Evolutionary conservation across 805 yeast genomes (phyloP).

Genomic region (Starmerella tilneyi): DNA sequence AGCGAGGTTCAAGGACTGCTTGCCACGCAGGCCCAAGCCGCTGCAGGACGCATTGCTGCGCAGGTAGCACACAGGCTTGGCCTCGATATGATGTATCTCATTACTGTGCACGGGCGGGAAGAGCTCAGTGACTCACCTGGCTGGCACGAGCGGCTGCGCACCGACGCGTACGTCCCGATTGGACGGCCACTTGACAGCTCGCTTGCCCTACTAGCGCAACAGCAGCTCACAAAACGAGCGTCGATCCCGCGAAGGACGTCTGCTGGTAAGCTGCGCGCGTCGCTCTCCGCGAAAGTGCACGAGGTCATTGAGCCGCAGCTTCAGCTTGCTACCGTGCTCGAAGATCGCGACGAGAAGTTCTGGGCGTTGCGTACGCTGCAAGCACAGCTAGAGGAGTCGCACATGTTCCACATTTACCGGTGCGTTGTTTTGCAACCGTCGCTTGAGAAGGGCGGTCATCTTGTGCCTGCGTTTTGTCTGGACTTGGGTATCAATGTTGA

Average conservation of each 20-base stretch:
- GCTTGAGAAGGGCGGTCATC: slow-evolving; percentile 12
- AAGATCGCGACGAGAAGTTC: slow-evolving; percentile 9
- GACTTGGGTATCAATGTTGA: slow-evolving; percentile 42
- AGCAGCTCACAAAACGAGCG: slow-evolving; percentile 6
- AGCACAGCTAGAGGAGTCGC: slow-evolving; percentile 11
- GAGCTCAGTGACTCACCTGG: slow-evolving; percentile 11
- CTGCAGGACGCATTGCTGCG: slow-evolving; percentile 19
- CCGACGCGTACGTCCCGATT: slow-evolving; percentile 21
- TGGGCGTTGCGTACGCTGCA: slow-evolving; percentile 10
- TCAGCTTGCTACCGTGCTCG: slow-evolving; percentile 7
- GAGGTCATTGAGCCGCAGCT: slow-evolving; percentile 15
- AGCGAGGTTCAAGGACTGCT: background rate
- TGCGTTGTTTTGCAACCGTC: slow-evolving; percentile 38
- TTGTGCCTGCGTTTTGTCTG: slow-evolving; percentile 40
- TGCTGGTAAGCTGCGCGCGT: slow-evolving; percentile 10
- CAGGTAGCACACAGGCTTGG: background rate
- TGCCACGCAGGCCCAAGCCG: slow-evolving; percentile 13
- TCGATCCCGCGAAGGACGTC: slow-evolving; percentile 5
- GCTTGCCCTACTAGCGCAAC: slow-evolving; percentile 20
- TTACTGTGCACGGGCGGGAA: slow-evolving; percentile 8
- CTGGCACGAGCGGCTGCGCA: slow-evolving; percentile 14
- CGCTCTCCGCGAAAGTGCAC: slow-evolving; percentile 7
- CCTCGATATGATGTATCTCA: slow-evolving; percentile 13
- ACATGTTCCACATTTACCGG: slow-evolving; percentile 29
- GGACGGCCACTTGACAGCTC: slow-evolving; percentile 22